phyloP scores from a whole-genome alignment of 495 filamentous ascomycete genomes.

The Sphaerosporella brunnea region DNA sequence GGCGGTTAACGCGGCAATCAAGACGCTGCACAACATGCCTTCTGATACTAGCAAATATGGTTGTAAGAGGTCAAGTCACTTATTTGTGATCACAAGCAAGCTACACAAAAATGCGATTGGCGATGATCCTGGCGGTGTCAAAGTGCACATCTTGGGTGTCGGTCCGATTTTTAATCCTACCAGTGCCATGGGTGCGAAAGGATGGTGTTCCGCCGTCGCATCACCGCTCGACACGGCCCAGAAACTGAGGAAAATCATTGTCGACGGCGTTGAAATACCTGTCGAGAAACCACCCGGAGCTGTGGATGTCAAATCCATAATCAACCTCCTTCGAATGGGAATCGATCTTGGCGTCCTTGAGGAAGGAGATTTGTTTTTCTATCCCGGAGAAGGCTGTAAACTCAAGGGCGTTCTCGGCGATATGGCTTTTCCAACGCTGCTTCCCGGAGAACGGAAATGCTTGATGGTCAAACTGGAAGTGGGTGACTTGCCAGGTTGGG shows the following conservation, averaged over 20 bases:
- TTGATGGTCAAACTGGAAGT: constrained; percentile 18
- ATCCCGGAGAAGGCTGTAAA: constrained; percentile 13
- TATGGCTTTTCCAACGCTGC: constrained; percentile 10
- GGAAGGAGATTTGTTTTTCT: constrained; percentile 10
- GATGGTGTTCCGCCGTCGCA: constrained; percentile 11
- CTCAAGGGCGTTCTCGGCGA: constrained; percentile 21
- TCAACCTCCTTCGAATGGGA: constrained; percentile 6
- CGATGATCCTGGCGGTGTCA: constrained; percentile 19
- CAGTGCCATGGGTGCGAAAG: constrained; percentile 18
- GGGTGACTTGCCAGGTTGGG: constrained; percentile 3
- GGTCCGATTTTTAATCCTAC: constrained; percentile 20
- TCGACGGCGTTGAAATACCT: constrained; percentile 2
- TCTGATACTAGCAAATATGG: constrained; percentile 18
- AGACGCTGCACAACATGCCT: constrained; percentile 22
- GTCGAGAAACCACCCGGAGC: not conserved
- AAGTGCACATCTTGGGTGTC: constrained; percentile 21
- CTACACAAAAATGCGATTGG: constrained; percentile 16
- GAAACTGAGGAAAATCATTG: not conserved
- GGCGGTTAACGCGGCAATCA: constrained; percentile 15
- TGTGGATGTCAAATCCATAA: not conserved
- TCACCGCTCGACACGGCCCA: not conserved
- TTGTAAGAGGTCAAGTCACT: constrained; percentile 13
- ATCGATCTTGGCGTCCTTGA: constrained; percentile 15
- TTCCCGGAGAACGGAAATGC: constrained; percentile 18
- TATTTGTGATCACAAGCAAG: constrained; percentile 19